Base-by-base conservation (phyloP, 768 basidiomycete species). In the Mrakia blollopis region DNA sequence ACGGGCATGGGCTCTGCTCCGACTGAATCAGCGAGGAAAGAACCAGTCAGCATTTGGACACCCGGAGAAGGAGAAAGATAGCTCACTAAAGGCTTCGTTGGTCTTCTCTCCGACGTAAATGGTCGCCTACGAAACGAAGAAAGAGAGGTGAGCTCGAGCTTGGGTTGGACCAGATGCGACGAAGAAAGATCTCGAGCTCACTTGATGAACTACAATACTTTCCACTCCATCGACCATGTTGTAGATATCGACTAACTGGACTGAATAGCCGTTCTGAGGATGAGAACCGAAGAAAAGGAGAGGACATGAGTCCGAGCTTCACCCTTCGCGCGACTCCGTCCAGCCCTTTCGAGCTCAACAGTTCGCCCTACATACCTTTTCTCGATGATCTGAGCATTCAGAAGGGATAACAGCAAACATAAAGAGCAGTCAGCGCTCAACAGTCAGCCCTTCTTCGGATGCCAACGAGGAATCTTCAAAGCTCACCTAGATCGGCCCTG, bases 101-200 rank as follows among this genome's bases (percentile, higher is more conserved):
- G 92, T 90, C 18, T 89, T 88, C 61, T 89, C 87, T 4, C 94
- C 95, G 10, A 97, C 92, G 81, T 96, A 98, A 76, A 93, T 91
- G 89, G 80, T 77, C 1, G 47, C 47, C 47, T 50, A 30, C 47
- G 47, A 50, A 3, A 50, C 1, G 16, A 50, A 16, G 2, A 18
- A 50, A 21, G 47, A 7, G 13, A 9, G 14, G 13, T 50, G 2
- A 21, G 47, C 47, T 50, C 0, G 47, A 44, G 2, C 13, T 2
- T 11, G 39, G 6, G 39, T 41, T 41, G 6, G 39, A 41, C 14
- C 10, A 21, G 47, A 50, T 14, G 44, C 47, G 47, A 50, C 47
- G 47, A 50, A 50, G 47, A 50, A 4, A 21, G 5, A 21, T 9
- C 47, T 50, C 3, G 11, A 50, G 18, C 47, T 50, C 11, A 61